These are phyloP conservation scores for Immersiella caudata DNA, from an alignment of 495 filamentous ascomycete species.

Conservation along the genomic window DNA sequence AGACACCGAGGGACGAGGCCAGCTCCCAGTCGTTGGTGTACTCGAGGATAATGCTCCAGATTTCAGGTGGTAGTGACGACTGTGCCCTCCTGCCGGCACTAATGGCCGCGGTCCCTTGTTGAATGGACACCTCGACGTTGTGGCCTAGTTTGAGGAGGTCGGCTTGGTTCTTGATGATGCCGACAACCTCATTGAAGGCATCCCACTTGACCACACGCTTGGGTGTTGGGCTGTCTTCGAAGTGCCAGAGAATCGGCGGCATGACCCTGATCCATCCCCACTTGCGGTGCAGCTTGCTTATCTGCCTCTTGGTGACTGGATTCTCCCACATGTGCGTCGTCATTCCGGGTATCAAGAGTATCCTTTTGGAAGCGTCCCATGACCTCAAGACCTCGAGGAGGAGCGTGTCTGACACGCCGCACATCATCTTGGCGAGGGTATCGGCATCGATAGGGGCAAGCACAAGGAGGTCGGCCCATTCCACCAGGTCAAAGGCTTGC, in stretches of 20 bases:
- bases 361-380: constrained; percentile 83
- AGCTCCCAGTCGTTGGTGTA: constrained; percentile 87
- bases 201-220: constrained; percentile 65
- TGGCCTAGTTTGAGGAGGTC: constrained; percentile 64
- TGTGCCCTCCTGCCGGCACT: constrained; percentile 35
- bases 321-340: constrained; percentile 82
- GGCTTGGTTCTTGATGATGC: constrained; percentile 67
- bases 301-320: constrained; percentile 79
- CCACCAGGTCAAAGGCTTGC: constrained; percentile 70
- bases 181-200: constrained; percentile 64
- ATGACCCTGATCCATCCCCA: constrained; percentile 80
- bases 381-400: constrained; percentile 73
- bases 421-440: constrained; percentile 78
- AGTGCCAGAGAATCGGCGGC: constrained; percentile 74
- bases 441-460: constrained; percentile 84
- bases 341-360: constrained; percentile 82
- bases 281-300: constrained; percentile 74
- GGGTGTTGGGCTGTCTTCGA: constrained; percentile 52
- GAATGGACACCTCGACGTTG: constrained; percentile 56
- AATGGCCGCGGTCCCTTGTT: constrained; percentile 33
- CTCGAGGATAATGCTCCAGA: constrained; percentile 87
- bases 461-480: constrained; percentile 86
- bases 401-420: constrained; percentile 73
- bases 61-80: constrained; percentile 68
- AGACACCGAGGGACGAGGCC: constrained; percentile 75